Evolutionary conservation across 805 yeast species (phyloP).

Genomic region (Pichia cephalocereana): DNA sequence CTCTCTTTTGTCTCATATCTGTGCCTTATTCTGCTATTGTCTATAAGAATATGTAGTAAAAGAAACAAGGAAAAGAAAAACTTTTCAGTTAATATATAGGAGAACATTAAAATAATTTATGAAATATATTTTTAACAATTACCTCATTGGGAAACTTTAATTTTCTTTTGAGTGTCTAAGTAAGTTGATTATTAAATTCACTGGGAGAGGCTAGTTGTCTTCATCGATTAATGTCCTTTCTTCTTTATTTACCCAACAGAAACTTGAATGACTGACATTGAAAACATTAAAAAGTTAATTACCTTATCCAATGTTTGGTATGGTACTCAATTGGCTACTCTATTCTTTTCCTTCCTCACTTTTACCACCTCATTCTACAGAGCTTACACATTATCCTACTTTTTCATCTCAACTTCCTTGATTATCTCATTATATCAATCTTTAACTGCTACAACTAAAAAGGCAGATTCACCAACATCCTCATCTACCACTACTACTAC

Average conservation of each 20-base stretch:
- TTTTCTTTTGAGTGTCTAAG: too few relatives aligned
- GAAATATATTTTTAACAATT: too few relatives aligned
- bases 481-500: slow-evolving; percentile 11
- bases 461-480: slow-evolving; percentile 15
- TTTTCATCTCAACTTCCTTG: slow-evolving; percentile 65
- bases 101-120: too few relatives aligned
- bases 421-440: slow-evolving; percentile 67
- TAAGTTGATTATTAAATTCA: too few relatives aligned
- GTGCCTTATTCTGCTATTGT: neutral
- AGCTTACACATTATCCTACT: slow-evolving; percentile 51
- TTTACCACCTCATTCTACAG: slow-evolving; percentile 27
- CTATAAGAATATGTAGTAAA: too few relatives aligned
- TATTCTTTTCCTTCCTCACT: slow-evolving; percentile 29
- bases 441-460: slow-evolving; percentile 21
- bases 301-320: slow-evolving; percentile 43
- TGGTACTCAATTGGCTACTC: slow-evolving; percentile 34
- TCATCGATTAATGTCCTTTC: too few relatives aligned
- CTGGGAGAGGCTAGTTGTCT: too few relatives aligned
- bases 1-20: slow-evolving; percentile 90
- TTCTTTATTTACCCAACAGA: too few relatives aligned
- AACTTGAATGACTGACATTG: neutral
- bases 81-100: neutral
- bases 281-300: neutral
- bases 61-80: too few relatives aligned
- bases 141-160: too few relatives aligned